Base-by-base conservation (phyloP, 805 yeast species). In the Schizosaccharomyces osmophilus region DNA sequence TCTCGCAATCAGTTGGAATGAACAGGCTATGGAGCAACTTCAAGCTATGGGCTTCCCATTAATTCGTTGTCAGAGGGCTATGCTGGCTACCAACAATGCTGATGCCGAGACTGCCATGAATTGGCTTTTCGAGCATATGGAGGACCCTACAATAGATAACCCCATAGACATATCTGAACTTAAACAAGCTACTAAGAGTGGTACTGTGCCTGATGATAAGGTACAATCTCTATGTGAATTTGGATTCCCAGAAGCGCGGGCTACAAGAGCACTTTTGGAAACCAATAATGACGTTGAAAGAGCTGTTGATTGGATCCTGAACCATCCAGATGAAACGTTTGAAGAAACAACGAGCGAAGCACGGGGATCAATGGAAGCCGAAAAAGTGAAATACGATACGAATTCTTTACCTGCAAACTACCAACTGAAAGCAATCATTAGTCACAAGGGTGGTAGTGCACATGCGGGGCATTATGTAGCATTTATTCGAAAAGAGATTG, bases 391-490 rank as follows among this genome's bases (percentile, higher is more conserved):
- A 15, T 41, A 55, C 6, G 62, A 26, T n/a, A 43, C 39, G 8
- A 60, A 60, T 17, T 41, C 63, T 22, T 69, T 68, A 1, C 73
- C 72, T 15, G 72, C 77, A 0, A 63, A 66, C 17, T 87, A 83
- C 68, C 64, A 66, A 3, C 70, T 89, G 59, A 74, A 77, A 55
- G 84, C 84, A 0, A 83, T 85, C 4, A 75, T 89, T 17, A 87
- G 95, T 69, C 97, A 88, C 70, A 89, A 88, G 70, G 97, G 97
- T 6, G 76, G 81, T 1, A 84, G 95, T 13, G 84, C 87, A 1
- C 95, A 89, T 66, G 85, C 95, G 0, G 96, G 96, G 0, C 97
- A 88, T 70, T 88, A 88, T 70, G 96, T 89, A 51, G 85, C 83
- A 0, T 88, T 84, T 67, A 74, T 85, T 41, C 78, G 75, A 62